Percentiles rank a stretch among this genome's conserved stretches.
Conservation (phyloP, 306 rosid species). For the Begonia masoniana region DNA sequence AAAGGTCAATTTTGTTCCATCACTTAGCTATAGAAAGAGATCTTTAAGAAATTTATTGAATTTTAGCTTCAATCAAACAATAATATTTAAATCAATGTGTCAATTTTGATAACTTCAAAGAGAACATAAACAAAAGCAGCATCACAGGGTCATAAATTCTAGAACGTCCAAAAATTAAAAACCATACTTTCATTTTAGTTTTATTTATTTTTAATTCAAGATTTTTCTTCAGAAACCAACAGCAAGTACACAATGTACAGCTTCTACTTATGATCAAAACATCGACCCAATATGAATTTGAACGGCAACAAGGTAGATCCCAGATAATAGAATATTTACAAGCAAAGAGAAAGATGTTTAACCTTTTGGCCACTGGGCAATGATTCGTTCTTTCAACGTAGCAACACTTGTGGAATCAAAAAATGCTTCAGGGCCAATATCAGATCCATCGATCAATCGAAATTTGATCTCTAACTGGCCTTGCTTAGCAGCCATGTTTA, state of each 20-base stretch:
- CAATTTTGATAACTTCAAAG: too few species aligned
- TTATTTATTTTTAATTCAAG: background rate
- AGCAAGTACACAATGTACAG: too few species aligned
- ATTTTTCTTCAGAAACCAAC: background rate
- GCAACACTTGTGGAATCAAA: conserved; percentile 67
- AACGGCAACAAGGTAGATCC: conserved; percentile 1
- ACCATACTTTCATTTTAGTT: background rate
- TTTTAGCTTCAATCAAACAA: too few species aligned
- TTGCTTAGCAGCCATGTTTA: conserved; percentile 51
- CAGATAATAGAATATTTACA: background rate
- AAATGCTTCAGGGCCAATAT: conserved; percentile 75
- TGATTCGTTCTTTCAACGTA: conserved; percentile 63
- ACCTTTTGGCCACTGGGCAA: conserved; percentile 96
- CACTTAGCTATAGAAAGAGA: too few species aligned
- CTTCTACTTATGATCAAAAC: too few species aligned
- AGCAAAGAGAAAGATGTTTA: conserved; percentile 3
- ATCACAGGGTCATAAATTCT: too few species aligned
- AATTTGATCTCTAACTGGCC: conserved; percentile 80
- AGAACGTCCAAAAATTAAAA: too few species aligned
- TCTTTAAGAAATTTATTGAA: too few species aligned
- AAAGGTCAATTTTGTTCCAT: too few species aligned
- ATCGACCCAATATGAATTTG: background rate
- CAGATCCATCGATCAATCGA: conserved; percentile 71
- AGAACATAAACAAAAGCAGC: too few species aligned
- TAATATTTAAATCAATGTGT: too few species aligned